These are phyloP conservation scores for Prunus salicina DNA, from an alignment of 306 rosid genomes.

Conservation along the genomic window DNA sequence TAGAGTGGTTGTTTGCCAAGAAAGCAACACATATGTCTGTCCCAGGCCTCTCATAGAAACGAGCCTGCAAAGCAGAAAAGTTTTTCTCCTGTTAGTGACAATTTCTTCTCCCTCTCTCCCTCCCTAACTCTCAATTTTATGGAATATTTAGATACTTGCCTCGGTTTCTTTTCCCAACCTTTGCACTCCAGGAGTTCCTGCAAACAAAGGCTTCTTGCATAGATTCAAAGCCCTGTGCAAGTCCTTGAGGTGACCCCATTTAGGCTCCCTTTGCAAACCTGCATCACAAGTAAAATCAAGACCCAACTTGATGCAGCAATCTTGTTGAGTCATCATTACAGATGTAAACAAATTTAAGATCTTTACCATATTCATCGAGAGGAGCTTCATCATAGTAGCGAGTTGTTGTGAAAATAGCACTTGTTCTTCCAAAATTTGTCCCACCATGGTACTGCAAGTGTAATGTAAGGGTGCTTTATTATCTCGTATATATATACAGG, in stretches of 20 bases:
- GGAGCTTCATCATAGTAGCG: slow-evolving; percentile 94
- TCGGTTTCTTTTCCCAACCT: slow-evolving; percentile 40
- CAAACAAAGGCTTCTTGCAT: slow-evolving; percentile 61
- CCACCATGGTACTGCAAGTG: slow-evolving; percentile 91
- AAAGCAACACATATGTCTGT: slow-evolving; percentile 63
- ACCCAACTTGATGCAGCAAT: not conserved
- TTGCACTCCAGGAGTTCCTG: slow-evolving; percentile 33
- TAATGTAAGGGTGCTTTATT: not conserved
- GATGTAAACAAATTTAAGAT: not conserved
- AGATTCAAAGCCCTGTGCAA: slow-evolving; percentile 62
- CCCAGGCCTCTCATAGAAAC: slow-evolving; percentile 48
- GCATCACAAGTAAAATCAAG: not conserved
- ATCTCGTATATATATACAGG: too few species aligned
- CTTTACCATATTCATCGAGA: slow-evolving; percentile 73
- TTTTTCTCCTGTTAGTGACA: slow-evolving; percentile 3
- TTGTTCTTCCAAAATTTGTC: slow-evolving; percentile 82
- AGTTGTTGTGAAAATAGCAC: slow-evolving; percentile 64
- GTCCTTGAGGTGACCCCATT: slow-evolving; percentile 86
- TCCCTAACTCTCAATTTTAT: not conserved
- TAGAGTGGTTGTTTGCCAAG: slow-evolving; percentile 65
- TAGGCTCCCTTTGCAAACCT: slow-evolving; percentile 78
- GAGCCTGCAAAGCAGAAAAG: slow-evolving; percentile 40
- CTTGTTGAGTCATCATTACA: not conserved
- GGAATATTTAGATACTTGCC: slow-evolving; percentile 27
- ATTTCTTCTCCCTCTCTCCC: not conserved